Percentiles rank a stretch among this genome's conserved stretches.
Conservation (phyloP, 805 yeast species). For the Lachancea waltii region DNA sequence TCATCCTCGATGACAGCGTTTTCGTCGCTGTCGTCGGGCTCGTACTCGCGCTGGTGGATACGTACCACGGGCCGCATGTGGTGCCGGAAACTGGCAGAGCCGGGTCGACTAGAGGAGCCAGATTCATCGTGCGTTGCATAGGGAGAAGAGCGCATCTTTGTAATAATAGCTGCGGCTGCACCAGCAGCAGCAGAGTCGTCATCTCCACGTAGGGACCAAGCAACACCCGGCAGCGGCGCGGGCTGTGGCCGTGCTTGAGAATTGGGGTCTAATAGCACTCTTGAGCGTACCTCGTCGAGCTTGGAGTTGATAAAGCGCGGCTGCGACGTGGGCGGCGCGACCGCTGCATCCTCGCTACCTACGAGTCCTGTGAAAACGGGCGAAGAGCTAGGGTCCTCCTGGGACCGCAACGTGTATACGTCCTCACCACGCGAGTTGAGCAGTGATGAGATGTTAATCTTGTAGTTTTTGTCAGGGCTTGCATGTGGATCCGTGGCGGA, state of each 20-base stretch:
- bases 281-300: constrained; percentile 27
- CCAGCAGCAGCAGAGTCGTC: constrained; percentile 15
- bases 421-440: constrained; percentile 22
- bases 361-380: constrained; percentile 7
- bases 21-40: constrained; percentile 15
- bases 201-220: constrained; percentile 10
- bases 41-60: constrained; percentile 20
- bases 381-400: constrained; percentile 9
- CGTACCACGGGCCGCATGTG: constrained; percentile 24
- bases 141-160: constrained; percentile 33
- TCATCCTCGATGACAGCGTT: constrained; percentile 20
- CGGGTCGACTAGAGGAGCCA: constrained; percentile 21
- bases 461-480: constrained; percentile 13
- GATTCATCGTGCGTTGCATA: constrained; percentile 17
- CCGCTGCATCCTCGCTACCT: constrained; percentile 1
- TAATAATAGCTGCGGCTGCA: constrained; percentile 32
- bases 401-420: constrained; percentile 18
- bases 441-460: constrained; percentile 25
- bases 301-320: constrained; percentile 31
- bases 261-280: constrained; percentile 25
- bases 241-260: constrained; percentile 11
- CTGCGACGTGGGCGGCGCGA: constrained; percentile 19
- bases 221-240: constrained; percentile 1
- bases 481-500: constrained; percentile 24
- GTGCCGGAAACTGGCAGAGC: constrained; percentile 22